Conservation (phyloP, 2,329 filamentous ascomycete species). For the Alternaria panax region DNA sequence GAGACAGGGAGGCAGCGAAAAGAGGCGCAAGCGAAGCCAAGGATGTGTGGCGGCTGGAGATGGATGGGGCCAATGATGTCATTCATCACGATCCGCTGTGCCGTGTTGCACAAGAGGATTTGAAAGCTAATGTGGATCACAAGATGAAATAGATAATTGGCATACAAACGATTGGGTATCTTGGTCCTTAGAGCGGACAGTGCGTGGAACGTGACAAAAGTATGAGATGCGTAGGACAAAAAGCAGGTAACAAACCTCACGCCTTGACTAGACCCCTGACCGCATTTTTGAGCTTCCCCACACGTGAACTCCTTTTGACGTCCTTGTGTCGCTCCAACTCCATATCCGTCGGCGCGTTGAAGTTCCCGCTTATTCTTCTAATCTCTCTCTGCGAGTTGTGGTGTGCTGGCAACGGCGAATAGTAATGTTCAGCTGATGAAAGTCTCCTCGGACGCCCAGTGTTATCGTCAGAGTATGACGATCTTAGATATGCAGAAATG, state of each 20-base stretch:
- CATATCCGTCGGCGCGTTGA: constrained; percentile 38
- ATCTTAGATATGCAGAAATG: constrained; percentile 13
- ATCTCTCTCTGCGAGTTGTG: constrained; percentile 19
- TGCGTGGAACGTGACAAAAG: constrained; percentile 3
- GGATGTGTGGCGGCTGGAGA: constrained; percentile 13
- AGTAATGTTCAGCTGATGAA: constrained; percentile 15
- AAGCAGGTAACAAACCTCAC: constrained; percentile 15
- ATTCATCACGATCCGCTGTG: constrained; percentile 17
- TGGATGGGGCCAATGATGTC: constrained; percentile 24
- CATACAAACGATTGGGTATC: constrained; percentile 13
- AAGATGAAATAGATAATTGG: constrained; percentile 4
- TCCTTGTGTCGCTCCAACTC: constrained; percentile 31
- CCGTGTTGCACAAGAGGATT: constrained; percentile 13
- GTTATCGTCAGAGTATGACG: constrained; percentile 14
- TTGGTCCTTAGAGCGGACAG: constrained; percentile 5
- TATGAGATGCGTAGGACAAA: constrained; percentile 4
- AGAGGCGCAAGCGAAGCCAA: constrained; percentile 13
- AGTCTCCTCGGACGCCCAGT: constrained; percentile 10
- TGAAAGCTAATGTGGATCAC: constrained; percentile 9
- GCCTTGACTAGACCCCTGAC: constrained; percentile 23
- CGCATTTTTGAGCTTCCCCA: constrained; percentile 22
- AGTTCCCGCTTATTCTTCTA: constrained; percentile 32
- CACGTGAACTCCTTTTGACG: constrained; percentile 16
- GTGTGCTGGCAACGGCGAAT: constrained; percentile 10
- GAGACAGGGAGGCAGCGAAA: constrained; percentile 6